Base-by-base conservation (phyloP, 768 basidiomycete species). In the Pulveroboletus ravenelii region DNA sequence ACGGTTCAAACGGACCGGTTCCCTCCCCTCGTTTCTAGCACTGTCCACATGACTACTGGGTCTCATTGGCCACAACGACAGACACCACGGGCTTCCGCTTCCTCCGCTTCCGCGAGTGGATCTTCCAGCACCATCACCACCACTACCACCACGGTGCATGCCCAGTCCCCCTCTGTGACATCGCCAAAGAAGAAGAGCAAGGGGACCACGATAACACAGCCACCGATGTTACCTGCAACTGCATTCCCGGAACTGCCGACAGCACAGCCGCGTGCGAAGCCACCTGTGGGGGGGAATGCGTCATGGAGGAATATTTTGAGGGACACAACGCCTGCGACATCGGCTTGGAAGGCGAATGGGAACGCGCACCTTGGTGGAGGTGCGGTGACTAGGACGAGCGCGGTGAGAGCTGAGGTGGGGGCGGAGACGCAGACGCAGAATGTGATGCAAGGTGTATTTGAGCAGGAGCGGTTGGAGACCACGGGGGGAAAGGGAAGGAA, bases 241-340 rank as follows among this genome's bases (percentile, higher is more conserved):
- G 72, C 81, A 35, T 93, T 93, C 69, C 89, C 89, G 0, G 82
- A 81, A 54, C 69, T 93, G 8, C 87, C 87, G 0, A 65, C 75
- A 18, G 66, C 74, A 7, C 61, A 62, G 29, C 47, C 71, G 14
- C 72, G 76, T 45, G 60, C 58, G 34, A 81, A 75, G 53, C 73
- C 76, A 10, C 67, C 65, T 0, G 74, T 86, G 27, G 69, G 78
- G 38, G 85, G 87, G 48, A 87, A 86, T 59, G 69, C 77, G 58
- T 85, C 84, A 37, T 66, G 89, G 65, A 75, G 74, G 62, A 81
- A 87, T 55, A 85, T 91, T 34, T 55, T 85, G 17, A 42, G 52
- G 29, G 63, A 62, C 13, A 35, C 18, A 13, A 38, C 18, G n/a
- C 70, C 72, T 32, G 39, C 56, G 14, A 51, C 59, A 20, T 60